Percentiles rank a stretch among this genome's conserved stretches.
Conservation (phyloP, 2,329 filamentous ascomycete species). For the Beauveria brongniartii region DNA sequence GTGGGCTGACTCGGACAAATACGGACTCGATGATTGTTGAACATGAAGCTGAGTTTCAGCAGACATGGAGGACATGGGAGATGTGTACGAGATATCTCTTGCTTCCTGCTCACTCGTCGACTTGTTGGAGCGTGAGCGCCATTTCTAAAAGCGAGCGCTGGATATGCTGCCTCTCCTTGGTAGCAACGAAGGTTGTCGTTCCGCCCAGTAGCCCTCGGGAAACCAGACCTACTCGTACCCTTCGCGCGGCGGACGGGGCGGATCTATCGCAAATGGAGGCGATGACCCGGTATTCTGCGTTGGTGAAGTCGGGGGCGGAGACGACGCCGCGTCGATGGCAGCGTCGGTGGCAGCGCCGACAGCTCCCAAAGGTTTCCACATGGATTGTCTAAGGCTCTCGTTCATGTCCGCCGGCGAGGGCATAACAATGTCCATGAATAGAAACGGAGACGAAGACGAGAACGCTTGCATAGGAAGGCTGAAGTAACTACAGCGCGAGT, state of each 20-base stretch:
- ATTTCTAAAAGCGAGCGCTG: slow-evolving; percentile 31
- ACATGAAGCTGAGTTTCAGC: slow-evolving; percentile 3
- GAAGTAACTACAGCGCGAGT: slow-evolving; percentile 22
- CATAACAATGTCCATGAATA: slow-evolving; percentile 14
- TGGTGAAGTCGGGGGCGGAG: not conserved
- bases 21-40: slow-evolving; percentile 30
- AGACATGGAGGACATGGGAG: slow-evolving; percentile 20
- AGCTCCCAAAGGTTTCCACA: not conserved
- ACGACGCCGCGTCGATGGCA: not conserved
- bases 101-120: slow-evolving; percentile 26
- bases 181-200: slow-evolving; percentile 32
- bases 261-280: slow-evolving; percentile 33
- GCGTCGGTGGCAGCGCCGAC: not conserved
- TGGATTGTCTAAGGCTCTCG: not conserved
- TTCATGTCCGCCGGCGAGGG: slow-evolving; percentile 2
- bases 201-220: slow-evolving; percentile 55
- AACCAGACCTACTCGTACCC: slow-evolving; percentile 57
- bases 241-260: slow-evolving; percentile 45
- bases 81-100: slow-evolving; percentile 16
- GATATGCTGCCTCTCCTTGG: slow-evolving; percentile 27
- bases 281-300: not conserved
- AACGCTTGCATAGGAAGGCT: slow-evolving; percentile 18
- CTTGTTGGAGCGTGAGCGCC: slow-evolving; percentile 30
- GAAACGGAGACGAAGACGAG: slow-evolving; percentile 12
- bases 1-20: slow-evolving; percentile 39